These are phyloP conservation scores for Colletotrichum sp. DNA, from an alignment of 2,329 filamentous ascomycete species.

Conservation along the genomic window DNA sequence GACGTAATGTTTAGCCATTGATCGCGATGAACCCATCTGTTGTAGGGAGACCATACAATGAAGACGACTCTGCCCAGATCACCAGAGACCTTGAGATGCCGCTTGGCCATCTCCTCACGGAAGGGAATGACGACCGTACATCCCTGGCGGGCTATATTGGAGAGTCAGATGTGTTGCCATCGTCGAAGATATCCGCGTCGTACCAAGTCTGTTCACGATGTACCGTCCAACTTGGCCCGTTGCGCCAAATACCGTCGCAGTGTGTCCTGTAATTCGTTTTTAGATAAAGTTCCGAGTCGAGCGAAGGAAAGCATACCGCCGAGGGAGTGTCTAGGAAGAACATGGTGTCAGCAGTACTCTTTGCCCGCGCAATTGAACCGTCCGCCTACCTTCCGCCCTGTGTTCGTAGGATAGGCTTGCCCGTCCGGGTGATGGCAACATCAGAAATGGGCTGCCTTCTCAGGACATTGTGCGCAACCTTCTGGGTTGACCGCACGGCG, in stretches of 20 bases:
- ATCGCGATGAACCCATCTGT: background rate
- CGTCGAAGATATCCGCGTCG: slow-evolving; percentile 28
- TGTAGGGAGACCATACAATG: slow-evolving; percentile 56
- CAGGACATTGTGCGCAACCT: slow-evolving; percentile 49
- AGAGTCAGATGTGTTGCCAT: background rate
- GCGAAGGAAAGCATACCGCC: slow-evolving; percentile 67
- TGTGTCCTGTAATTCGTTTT: slow-evolving; percentile 71
- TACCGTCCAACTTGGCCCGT: slow-evolving; percentile 96
- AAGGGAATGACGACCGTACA: slow-evolving; percentile 93
- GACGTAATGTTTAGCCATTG: slow-evolving; percentile 9
- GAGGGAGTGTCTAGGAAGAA: slow-evolving; percentile 71
- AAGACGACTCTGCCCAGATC: slow-evolving; percentile 91
- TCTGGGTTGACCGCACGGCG: slow-evolving; percentile 59
- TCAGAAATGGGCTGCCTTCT: slow-evolving; percentile 71
- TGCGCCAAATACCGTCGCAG: slow-evolving; percentile 96
- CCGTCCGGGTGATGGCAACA: slow-evolving; percentile 91
- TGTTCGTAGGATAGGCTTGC: slow-evolving; percentile 89
- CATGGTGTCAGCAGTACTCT: background rate
- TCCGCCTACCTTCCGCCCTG: slow-evolving; percentile 83
- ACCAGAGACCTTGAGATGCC: slow-evolving; percentile 94
- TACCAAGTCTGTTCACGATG: slow-evolving; percentile 92
- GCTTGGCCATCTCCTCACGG: slow-evolving; percentile 97
- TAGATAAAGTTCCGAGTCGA: slow-evolving; percentile 5
- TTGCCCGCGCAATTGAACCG: background rate
- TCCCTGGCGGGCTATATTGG: slow-evolving; percentile 78